Evolutionary conservation across 2,329 filamentous ascomycete genomes (phyloP), one percentile per base, ranked within the genome.

Genomic region (Blastomyces silverae): DNA sequence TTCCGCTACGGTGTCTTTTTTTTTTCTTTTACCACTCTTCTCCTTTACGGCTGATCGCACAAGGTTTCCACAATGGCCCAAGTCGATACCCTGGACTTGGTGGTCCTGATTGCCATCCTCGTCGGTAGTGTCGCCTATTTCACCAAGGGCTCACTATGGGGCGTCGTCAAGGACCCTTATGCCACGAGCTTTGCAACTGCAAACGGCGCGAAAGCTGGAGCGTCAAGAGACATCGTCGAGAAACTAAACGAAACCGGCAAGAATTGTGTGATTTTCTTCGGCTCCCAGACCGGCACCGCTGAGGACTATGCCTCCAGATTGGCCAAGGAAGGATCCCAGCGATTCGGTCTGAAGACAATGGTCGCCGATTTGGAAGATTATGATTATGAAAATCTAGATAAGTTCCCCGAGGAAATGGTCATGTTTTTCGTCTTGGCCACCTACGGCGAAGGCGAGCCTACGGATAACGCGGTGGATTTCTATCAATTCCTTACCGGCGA

Each of bases 201-300:
- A 71, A 87, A 85, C 75, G 85, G 85, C 74, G 85, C 84, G 69
- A 83, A 83, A 69, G 95, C 91, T 80, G 91, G 88, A 71, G 92
- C 92, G 81, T 93, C 92, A 66, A 85, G 94, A 71, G 92, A 97
- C 77, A 92, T 99, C 68, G 76, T 97, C 66, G 90, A 97, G 83
- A 96, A 96, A 81, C 89, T 99, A 87, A 90, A 97, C 28, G 92
- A 97, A 81, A 88, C 87, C 13, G 89, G 88, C 78, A 99, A 97
- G 82, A 97, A 99, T 81, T 97, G 93, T 78, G 89, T 99, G 69
- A 89, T 99, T 73, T 97, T 99, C 83, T 99, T 97, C 76, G 94
- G 94, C 70, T 99, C 94, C 42, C 94, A 99, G 81, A 99, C 94
- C 25, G 94, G 94, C 73, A 99, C 94, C 52, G 94, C 94, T 61